Percentiles rank a stretch among this genome's conserved stretches.
Evolutionary conservation across 495 filamentous ascomycete genomes (phyloP).

Genomic region (Entonaema liquescens): DNA sequence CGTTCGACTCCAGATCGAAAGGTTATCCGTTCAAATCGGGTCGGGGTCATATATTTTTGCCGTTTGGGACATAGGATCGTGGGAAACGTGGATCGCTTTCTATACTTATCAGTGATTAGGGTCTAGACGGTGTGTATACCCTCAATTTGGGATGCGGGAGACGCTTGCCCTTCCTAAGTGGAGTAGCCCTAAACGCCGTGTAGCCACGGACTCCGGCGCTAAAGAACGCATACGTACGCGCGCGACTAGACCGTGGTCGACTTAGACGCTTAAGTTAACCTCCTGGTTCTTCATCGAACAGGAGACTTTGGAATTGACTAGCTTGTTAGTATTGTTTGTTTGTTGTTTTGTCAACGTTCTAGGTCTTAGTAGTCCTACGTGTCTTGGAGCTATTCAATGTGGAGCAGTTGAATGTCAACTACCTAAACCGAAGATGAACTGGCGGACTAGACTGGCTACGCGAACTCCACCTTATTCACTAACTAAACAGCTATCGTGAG

Average conservation of each 20-base stretch:
- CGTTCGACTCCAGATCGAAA: constrained; percentile 5
- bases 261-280: neutral
- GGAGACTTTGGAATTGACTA: neutral
- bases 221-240: neutral
- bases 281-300: neutral
- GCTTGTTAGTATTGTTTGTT: neutral
- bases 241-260: neutral
- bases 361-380: neutral
- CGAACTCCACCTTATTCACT: neutral
- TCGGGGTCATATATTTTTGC: neutral
- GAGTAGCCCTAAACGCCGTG: neutral
- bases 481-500: neutral
- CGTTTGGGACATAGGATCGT: neutral
- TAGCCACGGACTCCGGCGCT: neutral
- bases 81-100: neutral
- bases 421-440: too few relatives aligned
- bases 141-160: neutral
- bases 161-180: neutral
- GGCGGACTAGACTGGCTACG: neutral
- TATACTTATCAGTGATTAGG: too few relatives aligned
- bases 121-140: neutral
- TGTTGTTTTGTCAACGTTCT: neutral
- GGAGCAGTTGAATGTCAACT: neutral
- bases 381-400: neutral
- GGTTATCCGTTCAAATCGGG: constrained; percentile 5